Base-by-base conservation (phyloP, 208 protist genomes). In the Blastocrithidia nonstop region DNA sequence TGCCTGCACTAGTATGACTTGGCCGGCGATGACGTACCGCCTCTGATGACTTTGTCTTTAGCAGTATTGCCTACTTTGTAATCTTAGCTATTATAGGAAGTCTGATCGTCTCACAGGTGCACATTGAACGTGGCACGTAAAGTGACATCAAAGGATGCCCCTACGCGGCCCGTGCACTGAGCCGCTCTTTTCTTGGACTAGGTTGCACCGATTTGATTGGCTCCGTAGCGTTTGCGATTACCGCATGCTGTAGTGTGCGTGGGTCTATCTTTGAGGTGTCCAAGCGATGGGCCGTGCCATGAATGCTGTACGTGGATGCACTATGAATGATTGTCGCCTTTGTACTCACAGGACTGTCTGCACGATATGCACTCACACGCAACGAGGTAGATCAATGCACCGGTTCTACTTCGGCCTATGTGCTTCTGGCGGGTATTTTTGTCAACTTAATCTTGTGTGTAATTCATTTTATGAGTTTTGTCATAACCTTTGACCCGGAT, bases 1-100 rank as follows among this genome's bases (percentile, higher is more conserved):
- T 92, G 83, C 83, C 83, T 4, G 57, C 83, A 0, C 49, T 92
- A 35, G 28, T 52, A n/a, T 87, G 78, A 69, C 73, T 53, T 32
- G 58, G 73, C 21, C 76, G 83, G 11, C 60, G 62, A 17, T 92
- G 83, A 79, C 67, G 77, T 8, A 64, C 71, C 5, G 70, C 43
- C 31, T 37, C 78, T 9, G 83, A 92, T 50, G 79, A 88, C 53
- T 87, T 87, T 48, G 53, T 39, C 39, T 73, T 83, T 37, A 77
- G 71, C 2, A 70, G 82, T 28, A 6, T 71, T 0, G n/a, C n/a
- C 11, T 35, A 35, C 29, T 35, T 35, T 35, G 29, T 35, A 11
- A 15, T 11, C 29, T n/a, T 35, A n/a, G n/a, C n/a, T n/a, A n/a
- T n/a, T 11, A n/a, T n/a, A n/a, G 29, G 29, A 11, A n/a, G 11